These are phyloP conservation scores for Euphorbia celastroides DNA, from an alignment of 441 rosid genomes.

Conservation along the genomic window DNA sequence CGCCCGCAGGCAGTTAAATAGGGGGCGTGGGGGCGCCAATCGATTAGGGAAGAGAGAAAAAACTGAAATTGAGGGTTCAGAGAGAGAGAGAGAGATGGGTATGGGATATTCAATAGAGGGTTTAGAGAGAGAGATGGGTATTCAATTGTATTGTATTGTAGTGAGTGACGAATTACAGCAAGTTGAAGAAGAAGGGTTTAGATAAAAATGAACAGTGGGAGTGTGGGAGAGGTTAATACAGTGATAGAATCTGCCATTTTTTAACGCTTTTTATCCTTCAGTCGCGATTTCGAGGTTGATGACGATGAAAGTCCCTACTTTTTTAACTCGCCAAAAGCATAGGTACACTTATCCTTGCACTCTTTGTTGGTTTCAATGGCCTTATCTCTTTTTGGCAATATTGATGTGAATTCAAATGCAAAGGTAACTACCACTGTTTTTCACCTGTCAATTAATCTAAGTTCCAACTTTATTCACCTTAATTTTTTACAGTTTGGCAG, in stretches of 20 bases:
- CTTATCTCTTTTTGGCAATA: too few species aligned
- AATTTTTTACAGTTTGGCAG: too few species aligned
- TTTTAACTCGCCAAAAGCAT: too few species aligned
- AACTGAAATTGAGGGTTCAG: neutral
- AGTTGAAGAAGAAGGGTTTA: neutral
- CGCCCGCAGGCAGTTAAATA: conserved; percentile 9
- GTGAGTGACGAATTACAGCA: neutral
- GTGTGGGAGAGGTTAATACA: neutral
- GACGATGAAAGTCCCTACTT: neutral
- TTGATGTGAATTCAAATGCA: too few species aligned
- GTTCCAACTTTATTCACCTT: too few species aligned
- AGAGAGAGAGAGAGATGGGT: neutral
- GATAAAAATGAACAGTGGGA: neutral
- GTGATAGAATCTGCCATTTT: neutral
- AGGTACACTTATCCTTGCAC: too few species aligned
- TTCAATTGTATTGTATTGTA: too few species aligned
- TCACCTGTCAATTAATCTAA: too few species aligned
- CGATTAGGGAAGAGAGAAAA: neutral
- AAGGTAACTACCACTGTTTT: too few species aligned
- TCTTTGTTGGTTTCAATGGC: too few species aligned
- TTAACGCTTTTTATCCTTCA: neutral
- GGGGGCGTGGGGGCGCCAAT: neutral
- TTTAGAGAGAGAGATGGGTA: neutral
- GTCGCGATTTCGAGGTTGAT: neutral
- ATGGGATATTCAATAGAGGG: neutral